Base-by-base conservation (phyloP, 2,329 filamentous ascomycete genomes). In the Fusarium oxysporum region DNA sequence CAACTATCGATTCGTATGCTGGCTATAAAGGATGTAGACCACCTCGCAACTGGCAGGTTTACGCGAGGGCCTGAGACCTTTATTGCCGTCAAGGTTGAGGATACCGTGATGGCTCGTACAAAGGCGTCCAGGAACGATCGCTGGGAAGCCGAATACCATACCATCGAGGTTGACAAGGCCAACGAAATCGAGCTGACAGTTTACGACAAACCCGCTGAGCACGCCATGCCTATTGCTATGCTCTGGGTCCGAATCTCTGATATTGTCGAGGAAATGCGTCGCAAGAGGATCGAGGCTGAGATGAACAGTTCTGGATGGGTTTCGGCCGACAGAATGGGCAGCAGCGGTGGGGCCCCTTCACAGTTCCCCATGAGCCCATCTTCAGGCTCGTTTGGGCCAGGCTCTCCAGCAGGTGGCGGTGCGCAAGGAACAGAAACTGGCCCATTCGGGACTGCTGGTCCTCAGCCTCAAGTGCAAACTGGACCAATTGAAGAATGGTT, bases 121-220 rank as follows among this genome's bases (percentile, higher is more conserved):
- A 94, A 91, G 81, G 89, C 92, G 3, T 94, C 95, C 14, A 89
- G 95, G 65, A 97, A 88, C 70, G 96, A 99, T 82, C 91, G 91
- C 78, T 99, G 96, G 96, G 91, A 95, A 45, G 93, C 94, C 76
- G 96, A 99, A 83, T 90, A 92, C 40, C 96, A 98, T 82, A 95
- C 92, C 65, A 92, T 99, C 70, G 94, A 96, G 73, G 96, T 99
- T 63, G 96, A 98, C 83, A 98, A 98, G 85, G 96, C 96, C 58
- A 99, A 99, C 82, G 96, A 99, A 83, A 94, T 99, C 70, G 96
- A 99, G 81, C 90, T 99, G 60, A 98, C 95, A 0, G 95, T 99
- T 16, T 99, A 99, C 82, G 96, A 99, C 82, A 98, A 97, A 84
- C 92, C 95, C 5, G 91, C 92, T 71, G 95, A 98, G 77, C 93